Conservation (phyloP, 352 stramenopile genomes). For the Phytophthora pseudosyringae region DNA sequence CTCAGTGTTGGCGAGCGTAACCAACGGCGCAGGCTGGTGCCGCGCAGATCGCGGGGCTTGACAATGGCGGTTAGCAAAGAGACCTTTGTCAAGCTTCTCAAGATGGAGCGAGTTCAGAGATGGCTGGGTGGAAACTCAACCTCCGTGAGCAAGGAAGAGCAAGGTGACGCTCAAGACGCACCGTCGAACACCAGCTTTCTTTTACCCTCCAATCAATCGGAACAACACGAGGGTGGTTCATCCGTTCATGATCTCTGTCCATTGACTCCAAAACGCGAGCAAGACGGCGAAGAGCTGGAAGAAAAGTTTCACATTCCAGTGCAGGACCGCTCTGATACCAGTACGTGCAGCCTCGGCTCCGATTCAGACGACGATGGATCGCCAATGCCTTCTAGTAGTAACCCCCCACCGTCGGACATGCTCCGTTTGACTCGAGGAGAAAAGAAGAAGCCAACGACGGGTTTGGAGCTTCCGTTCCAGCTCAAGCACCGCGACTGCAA, state of each 20-base stretch:
- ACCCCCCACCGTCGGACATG: background rate
- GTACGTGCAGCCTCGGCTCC: conserved; percentile 18
- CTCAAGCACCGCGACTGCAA: conserved; percentile 36
- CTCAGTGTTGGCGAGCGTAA: conserved; percentile 16
- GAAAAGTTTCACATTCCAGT: background rate
- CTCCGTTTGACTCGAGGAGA: background rate
- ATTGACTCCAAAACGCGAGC: background rate
- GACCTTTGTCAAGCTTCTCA: conserved; percentile 18
- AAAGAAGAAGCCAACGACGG: background rate
- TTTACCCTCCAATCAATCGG: background rate
- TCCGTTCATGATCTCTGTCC: background rate
- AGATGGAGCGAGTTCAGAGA: conserved; percentile 27
- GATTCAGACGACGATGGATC: conserved; percentile 1
- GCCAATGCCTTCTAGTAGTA: background rate
- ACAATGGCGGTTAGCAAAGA: conserved; percentile 11
- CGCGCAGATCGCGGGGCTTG: conserved; percentile 2
- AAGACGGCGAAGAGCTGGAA: conserved; percentile 15
- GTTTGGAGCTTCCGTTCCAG: background rate
- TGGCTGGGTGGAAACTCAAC: conserved; percentile 9
- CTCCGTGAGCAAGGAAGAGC: background rate
- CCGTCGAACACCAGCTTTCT: conserved; percentile 11
- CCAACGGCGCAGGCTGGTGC: conserved; percentile 2
- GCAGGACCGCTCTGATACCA: conserved; percentile 10
- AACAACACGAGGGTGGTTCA: background rate
- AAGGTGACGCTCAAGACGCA: background rate